Percentiles rank a stretch among this genome's conserved stretches.
These are phyloP conservation scores for Nicotiana noctiflora DNA, from an alignment of 257 asterid species.

Conservation along the genomic window DNA sequence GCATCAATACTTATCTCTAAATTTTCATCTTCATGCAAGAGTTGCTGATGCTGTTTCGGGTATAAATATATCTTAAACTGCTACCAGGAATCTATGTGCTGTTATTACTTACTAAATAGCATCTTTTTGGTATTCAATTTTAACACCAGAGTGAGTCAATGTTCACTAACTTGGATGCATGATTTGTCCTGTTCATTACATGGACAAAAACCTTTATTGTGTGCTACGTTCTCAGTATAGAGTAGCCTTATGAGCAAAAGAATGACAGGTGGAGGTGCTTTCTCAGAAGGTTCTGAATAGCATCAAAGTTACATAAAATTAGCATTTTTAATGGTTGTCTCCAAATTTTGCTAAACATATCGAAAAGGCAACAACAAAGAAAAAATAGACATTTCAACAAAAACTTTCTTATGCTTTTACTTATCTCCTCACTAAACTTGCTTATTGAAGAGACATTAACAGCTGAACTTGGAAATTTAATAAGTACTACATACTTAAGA, in stretches of 20 bases:
- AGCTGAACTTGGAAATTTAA: background rate
- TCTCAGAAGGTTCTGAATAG: background rate
- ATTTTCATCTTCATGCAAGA: background rate
- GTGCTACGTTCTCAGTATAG: background rate
- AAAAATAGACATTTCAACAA: background rate
- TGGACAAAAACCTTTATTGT: background rate
- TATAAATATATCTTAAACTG: background rate
- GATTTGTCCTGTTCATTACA: background rate
- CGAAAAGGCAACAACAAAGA: background rate
- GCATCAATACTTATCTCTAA: background rate
- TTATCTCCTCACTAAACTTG: background rate
- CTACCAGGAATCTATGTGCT: background rate
- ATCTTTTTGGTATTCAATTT: background rate
- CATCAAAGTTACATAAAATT: background rate
- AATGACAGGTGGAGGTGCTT: background rate
- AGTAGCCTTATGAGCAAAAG: background rate
- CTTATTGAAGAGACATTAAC: background rate
- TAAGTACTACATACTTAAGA: background rate
- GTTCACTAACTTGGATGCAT: background rate
- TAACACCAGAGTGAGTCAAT: background rate
- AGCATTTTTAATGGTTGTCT: background rate
- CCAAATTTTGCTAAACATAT: background rate
- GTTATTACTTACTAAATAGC: background rate
- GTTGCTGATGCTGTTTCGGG: background rate
- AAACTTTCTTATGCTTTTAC: background rate